Conservation (phyloP, 257 asterid species). For the Mitragyna speciosa region DNA sequence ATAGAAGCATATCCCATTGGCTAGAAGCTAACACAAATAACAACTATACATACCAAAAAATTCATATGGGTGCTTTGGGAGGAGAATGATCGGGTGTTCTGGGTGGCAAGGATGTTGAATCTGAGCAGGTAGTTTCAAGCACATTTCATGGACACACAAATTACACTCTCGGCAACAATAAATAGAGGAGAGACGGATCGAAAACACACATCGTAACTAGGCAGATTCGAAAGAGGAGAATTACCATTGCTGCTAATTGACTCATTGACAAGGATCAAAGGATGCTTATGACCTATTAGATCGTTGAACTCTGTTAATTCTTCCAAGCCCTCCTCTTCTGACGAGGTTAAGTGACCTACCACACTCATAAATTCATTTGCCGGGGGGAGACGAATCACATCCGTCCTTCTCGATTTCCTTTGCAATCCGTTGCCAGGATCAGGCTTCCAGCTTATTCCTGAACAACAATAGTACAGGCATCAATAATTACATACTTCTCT, state of each 20-base stretch:
- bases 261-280: not conserved
- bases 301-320: not conserved
- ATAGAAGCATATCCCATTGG: not conserved
- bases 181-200: not conserved
- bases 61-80: not conserved
- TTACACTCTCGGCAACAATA: not conserved
- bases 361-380: no score
- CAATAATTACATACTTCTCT: no score
- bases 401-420: no score
- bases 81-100: not conserved
- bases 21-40: not conserved
- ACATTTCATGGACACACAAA: no score
- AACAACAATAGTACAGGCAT: no score
- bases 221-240: not conserved
- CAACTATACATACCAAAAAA: not conserved
- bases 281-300: not conserved
- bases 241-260: not conserved
- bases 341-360: no score
- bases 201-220: not conserved
- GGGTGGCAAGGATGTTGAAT: no score
- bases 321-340: no score
- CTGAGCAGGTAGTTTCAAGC: no score
- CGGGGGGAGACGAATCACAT: no score
- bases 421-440: no score
- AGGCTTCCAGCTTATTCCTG: no score